Conservation (phyloP, 805 yeast genomes). For the Candida stauntonica region DNA sequence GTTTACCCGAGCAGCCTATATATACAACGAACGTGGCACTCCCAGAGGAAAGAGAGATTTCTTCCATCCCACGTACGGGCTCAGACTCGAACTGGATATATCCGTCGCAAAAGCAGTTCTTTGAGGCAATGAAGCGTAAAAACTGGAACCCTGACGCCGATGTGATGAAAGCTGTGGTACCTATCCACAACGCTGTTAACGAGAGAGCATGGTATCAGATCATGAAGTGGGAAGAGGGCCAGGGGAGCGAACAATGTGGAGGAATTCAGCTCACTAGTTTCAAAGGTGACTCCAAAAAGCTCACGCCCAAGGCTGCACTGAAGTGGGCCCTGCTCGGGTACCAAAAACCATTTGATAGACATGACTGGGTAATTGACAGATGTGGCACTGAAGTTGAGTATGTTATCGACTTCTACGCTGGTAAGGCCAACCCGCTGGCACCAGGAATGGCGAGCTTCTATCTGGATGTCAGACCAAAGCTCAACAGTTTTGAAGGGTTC, state of each 20-base stretch:
- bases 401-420: constrained; percentile 84
- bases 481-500: constrained; percentile 76
- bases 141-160: constrained; percentile 76
- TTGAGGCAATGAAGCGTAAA: constrained; percentile 88
- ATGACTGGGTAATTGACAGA: constrained; percentile 87
- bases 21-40: constrained; percentile 38
- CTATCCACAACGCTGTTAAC: constrained; percentile 90
- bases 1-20: constrained; percentile 32
- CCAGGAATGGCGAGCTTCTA: constrained; percentile 58
- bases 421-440: constrained; percentile 42
- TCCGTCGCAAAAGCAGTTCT: constrained; percentile 94
- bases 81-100: constrained; percentile 77
- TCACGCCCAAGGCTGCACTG: constrained; percentile 85
- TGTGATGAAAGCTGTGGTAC: constrained; percentile 89
- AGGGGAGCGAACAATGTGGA: constrained; percentile 65
- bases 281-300: constrained; percentile 79
- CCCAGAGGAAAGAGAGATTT: constrained; percentile 70
- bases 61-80: constrained; percentile 80
- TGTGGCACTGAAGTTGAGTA: constrained; percentile 84
- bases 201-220: constrained; percentile 91
- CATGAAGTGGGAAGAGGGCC: constrained; percentile 68
- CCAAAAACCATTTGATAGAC: constrained; percentile 88
- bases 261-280: constrained; percentile 82
- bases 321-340: constrained; percentile 56
- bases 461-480: constrained; percentile 89